These are phyloP conservation scores for Aegilops umbellulata DNA, from an alignment of 176 grass and related monocot species.

Conservation along the genomic window DNA sequence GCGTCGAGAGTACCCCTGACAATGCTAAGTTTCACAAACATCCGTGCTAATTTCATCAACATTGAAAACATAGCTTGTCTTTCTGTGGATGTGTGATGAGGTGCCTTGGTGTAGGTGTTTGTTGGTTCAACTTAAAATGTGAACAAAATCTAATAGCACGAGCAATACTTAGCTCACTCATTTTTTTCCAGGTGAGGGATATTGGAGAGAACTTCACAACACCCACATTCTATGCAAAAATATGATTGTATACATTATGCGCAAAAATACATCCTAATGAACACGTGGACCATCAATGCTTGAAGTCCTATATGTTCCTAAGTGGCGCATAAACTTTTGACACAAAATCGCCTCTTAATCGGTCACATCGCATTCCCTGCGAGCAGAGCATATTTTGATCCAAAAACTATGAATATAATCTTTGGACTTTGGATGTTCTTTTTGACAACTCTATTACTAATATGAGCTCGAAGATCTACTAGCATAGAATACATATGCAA, in stretches of 20 bases:
- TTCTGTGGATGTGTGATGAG: neutral
- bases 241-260: no score
- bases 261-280: no score
- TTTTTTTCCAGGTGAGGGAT: no score
- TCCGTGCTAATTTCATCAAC: neutral
- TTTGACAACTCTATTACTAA: neutral
- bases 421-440: neutral
- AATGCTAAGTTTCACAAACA: neutral
- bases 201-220: no score
- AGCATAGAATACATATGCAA: neutral
- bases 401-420: neutral
- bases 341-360: neutral
- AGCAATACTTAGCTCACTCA: no score
- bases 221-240: no score
- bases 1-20: no score
- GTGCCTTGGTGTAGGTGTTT: neutral
- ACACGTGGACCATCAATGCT: no score
- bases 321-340: neutral
- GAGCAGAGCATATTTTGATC: neutral
- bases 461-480: neutral
- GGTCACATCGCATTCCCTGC: neutral
- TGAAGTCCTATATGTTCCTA: no score
- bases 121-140: neutral
- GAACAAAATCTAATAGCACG: neutral
- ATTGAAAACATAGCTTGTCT: neutral